A percentile compares a stretch with the other conserved stretches of the same genome.
Evolutionary conservation across 1,284 basidiomycete species (phyloP).

Genomic region (Vanrija pseudolonga): DNA sequence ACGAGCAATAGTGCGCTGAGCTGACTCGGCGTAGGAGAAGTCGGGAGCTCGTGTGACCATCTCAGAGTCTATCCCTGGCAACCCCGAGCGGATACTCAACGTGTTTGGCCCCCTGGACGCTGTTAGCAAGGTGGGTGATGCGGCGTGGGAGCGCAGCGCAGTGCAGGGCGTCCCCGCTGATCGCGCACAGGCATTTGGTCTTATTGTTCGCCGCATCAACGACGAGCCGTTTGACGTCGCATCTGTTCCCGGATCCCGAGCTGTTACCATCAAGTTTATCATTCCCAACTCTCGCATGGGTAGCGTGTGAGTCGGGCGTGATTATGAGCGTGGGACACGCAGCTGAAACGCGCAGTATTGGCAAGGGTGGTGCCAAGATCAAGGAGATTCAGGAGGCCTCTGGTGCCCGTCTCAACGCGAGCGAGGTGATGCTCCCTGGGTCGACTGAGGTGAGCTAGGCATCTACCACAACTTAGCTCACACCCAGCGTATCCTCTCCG

Average conservation of each 20-base stretch:
- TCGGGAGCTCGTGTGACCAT: conserved; percentile 92
- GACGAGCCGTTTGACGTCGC: conserved; percentile 98
- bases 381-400: conserved; percentile 99
- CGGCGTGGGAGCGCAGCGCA: background rate
- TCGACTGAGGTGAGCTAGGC: conserved; percentile 86
- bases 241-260: conserved; percentile 93
- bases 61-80: conserved; percentile 93
- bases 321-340: background rate
- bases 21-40: conserved; percentile 60
- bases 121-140: conserved; percentile 77
- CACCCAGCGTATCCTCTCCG: conserved; percentile 84
- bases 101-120: conserved; percentile 97
- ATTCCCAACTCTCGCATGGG: conserved; percentile 99
- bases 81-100: conserved; percentile 96
- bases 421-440: conserved; percentile 95
- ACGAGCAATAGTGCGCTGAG: too few species aligned
- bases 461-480: background rate
- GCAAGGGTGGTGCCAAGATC: conserved; percentile 95
- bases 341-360: conserved; percentile 57
- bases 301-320: conserved; percentile 59
- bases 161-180: background rate
- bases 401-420: conserved; percentile 91
- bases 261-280: conserved; percentile 99
- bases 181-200: conserved; percentile 78
- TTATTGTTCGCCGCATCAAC: conserved; percentile 97